A percentile compares a stretch with the other conserved stretches of the same genome.
These are phyloP conservation scores for Rhodotorula babjevae DNA, from an alignment of 768 basidiomycete species.

Conservation along the genomic window DNA sequence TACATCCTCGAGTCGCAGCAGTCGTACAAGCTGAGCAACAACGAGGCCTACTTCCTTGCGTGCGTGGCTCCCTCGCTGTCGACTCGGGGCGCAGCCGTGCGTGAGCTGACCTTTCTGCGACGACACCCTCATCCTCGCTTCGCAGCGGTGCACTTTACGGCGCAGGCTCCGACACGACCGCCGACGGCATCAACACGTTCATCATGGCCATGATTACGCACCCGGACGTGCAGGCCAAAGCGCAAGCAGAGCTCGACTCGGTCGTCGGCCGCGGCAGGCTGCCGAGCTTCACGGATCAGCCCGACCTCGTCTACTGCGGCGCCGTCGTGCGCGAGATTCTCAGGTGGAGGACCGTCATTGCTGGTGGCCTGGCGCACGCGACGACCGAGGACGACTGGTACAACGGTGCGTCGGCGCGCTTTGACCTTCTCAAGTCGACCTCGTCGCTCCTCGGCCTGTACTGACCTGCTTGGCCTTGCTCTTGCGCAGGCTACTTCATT, in stretches of 20 bases:
- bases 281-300: slow-evolving; percentile 39
- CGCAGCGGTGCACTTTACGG: background rate
- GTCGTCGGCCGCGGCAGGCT: slow-evolving; percentile 39
- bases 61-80: too few relatives aligned
- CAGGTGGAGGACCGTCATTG: slow-evolving; percentile 42
- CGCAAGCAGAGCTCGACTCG: slow-evolving; percentile 40
- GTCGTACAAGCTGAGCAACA: slow-evolving; percentile 34
- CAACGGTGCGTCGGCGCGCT: slow-evolving; percentile 15
- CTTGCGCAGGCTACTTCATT: slow-evolving; percentile 20
- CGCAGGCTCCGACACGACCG: slow-evolving; percentile 28
- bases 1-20: slow-evolving; percentile 32
- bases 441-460: background rate
- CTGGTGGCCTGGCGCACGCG: slow-evolving; percentile 35
- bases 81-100: too few relatives aligned
- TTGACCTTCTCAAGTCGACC: too few relatives aligned
- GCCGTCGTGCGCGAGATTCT: slow-evolving; percentile 40
- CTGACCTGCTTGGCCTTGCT: too few relatives aligned
- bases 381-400: slow-evolving; percentile 33
- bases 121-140: too few relatives aligned
- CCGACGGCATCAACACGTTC: slow-evolving; percentile 24
- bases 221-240: slow-evolving; percentile 22
- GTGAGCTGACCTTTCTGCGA: too few relatives aligned
- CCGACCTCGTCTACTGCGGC: slow-evolving; percentile 36
- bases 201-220: slow-evolving; percentile 16
- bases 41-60: slow-evolving; percentile 41